Percentiles rank a stretch among this genome's conserved stretches.
Evolutionary conservation across 805 yeast species (phyloP).

Genomic region (Wickerhamomyces hampshirensis): DNA sequence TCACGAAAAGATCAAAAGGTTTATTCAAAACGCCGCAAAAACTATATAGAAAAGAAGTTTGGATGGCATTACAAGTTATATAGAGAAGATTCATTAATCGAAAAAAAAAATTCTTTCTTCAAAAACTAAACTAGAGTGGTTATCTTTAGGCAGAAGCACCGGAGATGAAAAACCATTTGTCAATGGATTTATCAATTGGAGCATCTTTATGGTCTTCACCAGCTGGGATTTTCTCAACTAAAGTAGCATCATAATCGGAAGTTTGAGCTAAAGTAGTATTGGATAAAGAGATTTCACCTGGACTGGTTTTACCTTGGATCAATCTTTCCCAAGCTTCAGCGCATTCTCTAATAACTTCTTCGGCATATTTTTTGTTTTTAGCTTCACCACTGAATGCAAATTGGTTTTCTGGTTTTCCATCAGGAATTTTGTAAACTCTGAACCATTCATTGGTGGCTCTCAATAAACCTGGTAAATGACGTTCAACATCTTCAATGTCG

Average conservation of each 20-base stretch:
- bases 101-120: no score
- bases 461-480: constrained; percentile 85
- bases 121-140: no score
- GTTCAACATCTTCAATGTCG: constrained; percentile 88
- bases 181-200: constrained; percentile 93
- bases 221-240: constrained; percentile 54
- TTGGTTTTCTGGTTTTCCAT: constrained; percentile 94
- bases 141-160: constrained; percentile 52
- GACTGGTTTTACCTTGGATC: constrained; percentile 57
- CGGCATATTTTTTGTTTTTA: constrained; percentile 81
- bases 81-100: not conserved
- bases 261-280: constrained; percentile 67
- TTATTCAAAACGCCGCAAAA: constrained; percentile 48
- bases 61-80: no score
- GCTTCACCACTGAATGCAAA: constrained; percentile 96
- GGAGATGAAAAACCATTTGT: constrained; percentile 98
- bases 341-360: constrained; percentile 79
- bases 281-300: constrained; percentile 66
- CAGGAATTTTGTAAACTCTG: constrained; percentile 96
- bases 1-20: constrained; percentile 49
- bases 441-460: constrained; percentile 98
- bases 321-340: constrained; percentile 78
- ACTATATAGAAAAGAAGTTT: not conserved
- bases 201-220: constrained; percentile 77
- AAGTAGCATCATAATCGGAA: constrained; percentile 46